Base-by-base conservation (phyloP, 768 basidiomycete genomes). In the Sporobolomyces roseus region DNA sequence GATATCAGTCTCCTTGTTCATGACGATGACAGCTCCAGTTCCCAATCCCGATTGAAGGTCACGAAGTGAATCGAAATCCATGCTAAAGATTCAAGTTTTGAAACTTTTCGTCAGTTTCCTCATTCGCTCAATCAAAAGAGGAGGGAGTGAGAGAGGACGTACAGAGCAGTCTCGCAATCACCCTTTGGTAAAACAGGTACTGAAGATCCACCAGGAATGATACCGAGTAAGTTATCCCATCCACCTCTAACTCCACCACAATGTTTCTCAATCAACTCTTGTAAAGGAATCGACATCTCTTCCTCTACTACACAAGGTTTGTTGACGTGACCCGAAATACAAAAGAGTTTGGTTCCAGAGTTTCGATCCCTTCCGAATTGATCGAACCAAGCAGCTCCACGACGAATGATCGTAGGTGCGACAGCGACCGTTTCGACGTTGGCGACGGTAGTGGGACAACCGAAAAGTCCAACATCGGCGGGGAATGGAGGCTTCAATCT, bases 341-440 rank as follows among this genome's bases (percentile, higher is more conserved):
- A 97, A 81, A 86, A 97, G 21, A 98, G 80, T 81, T 99, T 99
- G n/a, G 93, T 96, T 10, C 93, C 94, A 77, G 90, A 86, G 79
- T 99, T 97, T 72, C 92, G 83, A 78, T 90, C 88, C 49, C 94
- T 81, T 23, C 94, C 94, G 76, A 99, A 97, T 61, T 86, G 80
- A 4, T 91, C 89, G 75, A 98, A 99, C 94, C 94, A 98, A 32
- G 84, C 75, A 1, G 85, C 83, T 56, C 94, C 93, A 35, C 94
- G 85, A 52, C 94, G 83, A 77, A 90, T 91, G 72, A 99, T 98
- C 1, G 94, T 98, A 1, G 94, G 94, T 0, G 94, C 93, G 35
- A 98, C 94, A 23, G 93, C 90, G 62, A 99, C 92, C 12, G 94
- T 99, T 82, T 99, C 94, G 50, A 99, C 94, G 76, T 98, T 98